Conservation (phyloP, 352 stramenopile species). For the Thalassiosira hispida region DNA sequence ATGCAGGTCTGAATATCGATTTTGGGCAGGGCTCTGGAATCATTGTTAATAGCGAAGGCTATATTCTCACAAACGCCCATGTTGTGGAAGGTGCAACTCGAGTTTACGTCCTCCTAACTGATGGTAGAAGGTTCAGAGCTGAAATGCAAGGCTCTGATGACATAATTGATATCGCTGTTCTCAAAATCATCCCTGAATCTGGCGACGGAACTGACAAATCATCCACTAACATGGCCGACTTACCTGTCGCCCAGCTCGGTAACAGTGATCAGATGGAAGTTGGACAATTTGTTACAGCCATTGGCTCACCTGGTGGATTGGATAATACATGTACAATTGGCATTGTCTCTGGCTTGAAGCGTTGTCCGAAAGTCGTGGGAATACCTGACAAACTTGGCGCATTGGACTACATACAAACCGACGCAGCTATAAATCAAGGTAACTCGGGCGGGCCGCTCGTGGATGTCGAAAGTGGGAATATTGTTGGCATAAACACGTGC, state of each 20-base stretch:
- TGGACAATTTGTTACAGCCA: constrained; percentile 85
- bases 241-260: constrained; percentile 78
- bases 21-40: constrained; percentile 85
- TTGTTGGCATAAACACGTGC: constrained; percentile 86
- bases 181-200: constrained; percentile 80
- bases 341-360: constrained; percentile 84
- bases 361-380: constrained; percentile 81
- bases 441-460: constrained; percentile 82
- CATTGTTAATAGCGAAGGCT: constrained; percentile 84
- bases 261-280: constrained; percentile 82
- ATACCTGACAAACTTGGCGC: constrained; percentile 80
- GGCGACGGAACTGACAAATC: not conserved
- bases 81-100: constrained; percentile 84
- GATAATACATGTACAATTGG: constrained; percentile 89
- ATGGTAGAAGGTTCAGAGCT: constrained; percentile 82
- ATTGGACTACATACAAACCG: constrained; percentile 85
- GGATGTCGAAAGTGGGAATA: constrained; percentile 77
- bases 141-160: constrained; percentile 83
- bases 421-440: constrained; percentile 85
- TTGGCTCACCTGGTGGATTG: constrained; percentile 87
- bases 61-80: constrained; percentile 89
- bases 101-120: constrained; percentile 75
- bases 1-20: constrained; percentile 53
- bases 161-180: constrained; percentile 87
- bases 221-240: constrained; percentile 24